Conservation (phyloP, 768 basidiomycete species). For the Boletellus emodensis region DNA sequence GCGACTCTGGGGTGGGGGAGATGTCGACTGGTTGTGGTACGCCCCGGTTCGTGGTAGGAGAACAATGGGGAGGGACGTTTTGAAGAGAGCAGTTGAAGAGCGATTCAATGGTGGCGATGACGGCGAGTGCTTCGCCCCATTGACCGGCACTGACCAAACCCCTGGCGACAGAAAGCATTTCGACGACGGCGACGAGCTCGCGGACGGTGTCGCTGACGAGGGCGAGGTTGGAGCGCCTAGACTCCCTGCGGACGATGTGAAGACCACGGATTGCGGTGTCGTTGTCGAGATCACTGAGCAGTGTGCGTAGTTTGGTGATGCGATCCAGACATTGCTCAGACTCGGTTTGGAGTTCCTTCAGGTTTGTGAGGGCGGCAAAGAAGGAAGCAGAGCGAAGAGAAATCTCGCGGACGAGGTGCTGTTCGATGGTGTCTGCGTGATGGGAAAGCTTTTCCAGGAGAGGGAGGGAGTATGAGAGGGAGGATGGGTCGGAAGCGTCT, state of each 20-base stretch:
- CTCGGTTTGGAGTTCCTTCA: slow-evolving; percentile 89
- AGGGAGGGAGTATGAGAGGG: slow-evolving; percentile 64
- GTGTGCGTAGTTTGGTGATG: slow-evolving; percentile 64
- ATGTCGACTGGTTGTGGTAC: slow-evolving; percentile 20
- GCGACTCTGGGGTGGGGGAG: slow-evolving; percentile 36
- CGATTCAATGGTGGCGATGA: slow-evolving; percentile 64
- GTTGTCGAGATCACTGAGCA: slow-evolving; percentile 73
- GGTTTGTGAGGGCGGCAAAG: slow-evolving; percentile 92
- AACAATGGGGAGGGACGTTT: slow-evolving; percentile 5
- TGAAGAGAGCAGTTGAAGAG: slow-evolving; percentile 42
- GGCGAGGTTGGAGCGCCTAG: slow-evolving; percentile 56
- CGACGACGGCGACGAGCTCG: slow-evolving; percentile 66
- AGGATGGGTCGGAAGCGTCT: slow-evolving; percentile 49
- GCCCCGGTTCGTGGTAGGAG: slow-evolving; percentile 1
- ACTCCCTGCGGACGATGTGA: slow-evolving; percentile 63
- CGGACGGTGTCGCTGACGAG: slow-evolving; percentile 58
- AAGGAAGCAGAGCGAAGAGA: slow-evolving; percentile 87
- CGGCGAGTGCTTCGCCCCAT: slow-evolving; percentile 79
- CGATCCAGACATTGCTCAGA: slow-evolving; percentile 77
- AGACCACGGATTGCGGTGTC: slow-evolving; percentile 77
- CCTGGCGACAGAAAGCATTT: slow-evolving; percentile 70
- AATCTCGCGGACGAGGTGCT: slow-evolving; percentile 92
- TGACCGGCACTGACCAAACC: slow-evolving; percentile 79
- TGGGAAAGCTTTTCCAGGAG: slow-evolving; percentile 88
- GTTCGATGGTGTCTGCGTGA: slow-evolving; percentile 89